A percentile compares a stretch with the other conserved stretches of the same genome.
Conservation (phyloP, 108 stramenopile genomes). For the Cylindrotheca fusiformis region DNA sequence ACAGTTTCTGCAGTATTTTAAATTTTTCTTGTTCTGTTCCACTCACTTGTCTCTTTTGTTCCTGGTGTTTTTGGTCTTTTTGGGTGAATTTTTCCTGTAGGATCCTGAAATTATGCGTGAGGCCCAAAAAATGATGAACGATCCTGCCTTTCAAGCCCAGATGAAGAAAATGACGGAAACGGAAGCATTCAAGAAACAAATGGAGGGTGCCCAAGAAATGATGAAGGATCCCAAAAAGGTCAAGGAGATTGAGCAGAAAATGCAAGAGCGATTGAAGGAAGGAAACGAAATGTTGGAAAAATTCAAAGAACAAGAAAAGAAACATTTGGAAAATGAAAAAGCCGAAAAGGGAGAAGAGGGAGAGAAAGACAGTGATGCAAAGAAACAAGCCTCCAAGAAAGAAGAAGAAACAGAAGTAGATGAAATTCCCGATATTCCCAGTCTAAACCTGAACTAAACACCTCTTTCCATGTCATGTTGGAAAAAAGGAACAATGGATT, state of each 20-base stretch:
- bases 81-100: slow-evolving; percentile 22
- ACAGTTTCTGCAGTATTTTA: background rate
- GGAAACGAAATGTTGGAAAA: slow-evolving; percentile 67
- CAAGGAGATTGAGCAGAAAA: slow-evolving; percentile 73
- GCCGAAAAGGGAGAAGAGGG: slow-evolving; percentile 16
- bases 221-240: slow-evolving; percentile 76
- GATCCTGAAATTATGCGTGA: slow-evolving; percentile 90
- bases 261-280: slow-evolving; percentile 54
- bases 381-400: slow-evolving; percentile 20
- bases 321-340: slow-evolving; percentile 26
- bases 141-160: slow-evolving; percentile 76
- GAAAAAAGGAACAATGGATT: background rate
- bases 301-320: slow-evolving; percentile 30
- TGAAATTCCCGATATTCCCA: slow-evolving; percentile 47
- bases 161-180: slow-evolving; percentile 79
- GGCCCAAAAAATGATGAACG: slow-evolving; percentile 84
- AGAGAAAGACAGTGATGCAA: slow-evolving; percentile 19
- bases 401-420: slow-evolving; percentile 21
- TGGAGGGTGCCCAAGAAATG: slow-evolving; percentile 55
- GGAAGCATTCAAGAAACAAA: slow-evolving; percentile 58
- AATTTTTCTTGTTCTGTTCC: slow-evolving; percentile 1
- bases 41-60: background rate
- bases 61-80: background rate
- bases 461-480: background rate
- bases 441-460: slow-evolving; percentile 34